Percentiles rank a stretch among this genome's conserved stretches.
Conservation (phyloP, 2,329 filamentous ascomycete species). For the Rhynchosporium secalis region DNA sequence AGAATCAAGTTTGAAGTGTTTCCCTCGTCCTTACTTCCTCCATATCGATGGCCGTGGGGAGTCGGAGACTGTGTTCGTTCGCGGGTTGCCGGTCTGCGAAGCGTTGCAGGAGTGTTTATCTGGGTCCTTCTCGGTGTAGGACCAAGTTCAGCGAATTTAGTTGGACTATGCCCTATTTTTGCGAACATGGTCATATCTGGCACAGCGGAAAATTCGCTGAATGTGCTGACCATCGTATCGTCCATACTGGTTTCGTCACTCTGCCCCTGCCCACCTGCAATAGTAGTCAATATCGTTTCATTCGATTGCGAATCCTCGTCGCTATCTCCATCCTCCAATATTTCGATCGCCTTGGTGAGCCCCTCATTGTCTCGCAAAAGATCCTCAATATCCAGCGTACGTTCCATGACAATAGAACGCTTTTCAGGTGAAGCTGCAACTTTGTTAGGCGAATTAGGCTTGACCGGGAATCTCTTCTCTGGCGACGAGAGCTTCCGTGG, state of each 20-base stretch:
- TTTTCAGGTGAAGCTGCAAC: slow-evolving; percentile 38
- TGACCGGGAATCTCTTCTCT: slow-evolving; percentile 62
- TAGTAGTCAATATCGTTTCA: slow-evolving; percentile 34
- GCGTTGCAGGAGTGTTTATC: slow-evolving; percentile 36
- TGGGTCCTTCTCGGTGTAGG: slow-evolving; percentile 40
- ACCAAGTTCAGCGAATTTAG: slow-evolving; percentile 49
- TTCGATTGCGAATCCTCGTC: slow-evolving; percentile 36
- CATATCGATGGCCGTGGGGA: slow-evolving; percentile 42
- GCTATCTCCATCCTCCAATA: slow-evolving; percentile 55
- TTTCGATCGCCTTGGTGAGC: slow-evolving; percentile 59
- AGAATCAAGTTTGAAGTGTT: slow-evolving; percentile 77
- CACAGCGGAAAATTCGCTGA: slow-evolving; percentile 87
- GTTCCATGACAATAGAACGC: slow-evolving; percentile 29
- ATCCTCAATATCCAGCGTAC: slow-evolving; percentile 47
- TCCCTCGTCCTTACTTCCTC: slow-evolving; percentile 38
- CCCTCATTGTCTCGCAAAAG: slow-evolving; percentile 56
- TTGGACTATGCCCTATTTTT: slow-evolving; percentile 66
- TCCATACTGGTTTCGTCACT: slow-evolving; percentile 41
- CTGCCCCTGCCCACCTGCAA: slow-evolving; percentile 40
- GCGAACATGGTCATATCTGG: slow-evolving; percentile 85
- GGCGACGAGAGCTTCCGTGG: slow-evolving; percentile 51
- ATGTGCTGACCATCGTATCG: slow-evolving; percentile 41
- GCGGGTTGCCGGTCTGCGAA: slow-evolving; percentile 30
- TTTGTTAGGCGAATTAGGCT: slow-evolving; percentile 43
- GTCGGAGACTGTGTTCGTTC: slow-evolving; percentile 41